Evolutionary conservation across 176 grass and related monocot genomes (phyloP), one percentile per base, ranked within the genome.

Genomic region (Microstegium vimineum): DNA sequence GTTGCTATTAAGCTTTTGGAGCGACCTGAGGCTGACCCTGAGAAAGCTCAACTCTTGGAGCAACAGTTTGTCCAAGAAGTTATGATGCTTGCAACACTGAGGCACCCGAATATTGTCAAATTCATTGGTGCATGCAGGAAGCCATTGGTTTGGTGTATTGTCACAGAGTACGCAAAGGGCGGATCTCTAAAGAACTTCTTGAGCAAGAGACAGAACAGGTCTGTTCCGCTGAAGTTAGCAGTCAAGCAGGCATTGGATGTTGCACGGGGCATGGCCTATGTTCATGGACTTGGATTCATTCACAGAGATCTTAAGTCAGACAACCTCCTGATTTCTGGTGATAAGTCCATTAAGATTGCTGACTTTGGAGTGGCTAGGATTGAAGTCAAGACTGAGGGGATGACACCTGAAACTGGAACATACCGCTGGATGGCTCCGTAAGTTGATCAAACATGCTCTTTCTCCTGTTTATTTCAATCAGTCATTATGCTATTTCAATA

Each of bases 391-490:
- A 81, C 93, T 47, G 93, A 95, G 76, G 93, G 93, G 20, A 95
- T 95, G 93, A 95, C 90, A 15, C 93, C 93, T 80, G 93, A 95
- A 86, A 95, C 93, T 74, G 93, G 93, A 81, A 95, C 90, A 71
- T 95, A 95, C 33, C 93, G 90, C 81, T 95, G 90, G 93, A 95
- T 95, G 90, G 93, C 93, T 74, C 93, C 90, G 93, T 95, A 93
- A 87, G 93, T 93, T 74, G 38, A 86, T 79, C 31, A 73, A 26
- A 67, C 43, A 27, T 61, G 35, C 66, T 47, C 28, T 78, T 83
- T 62, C 14, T 66, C 13, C 73, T 83, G 3, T 38, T 73, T 74
- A 16, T 61, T 84, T 69, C 45, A 47, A 7, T 73, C 37, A 8
- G 25, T 68, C n/a, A 30, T 78, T 56, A 68, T 82, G 5, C 38